A percentile compares a stretch with the other conserved stretches of the same genome.
Evolutionary conservation across 1,284 basidiomycete genomes (phyloP).

Genomic region (Butyriboletus appendiculatus): DNA sequence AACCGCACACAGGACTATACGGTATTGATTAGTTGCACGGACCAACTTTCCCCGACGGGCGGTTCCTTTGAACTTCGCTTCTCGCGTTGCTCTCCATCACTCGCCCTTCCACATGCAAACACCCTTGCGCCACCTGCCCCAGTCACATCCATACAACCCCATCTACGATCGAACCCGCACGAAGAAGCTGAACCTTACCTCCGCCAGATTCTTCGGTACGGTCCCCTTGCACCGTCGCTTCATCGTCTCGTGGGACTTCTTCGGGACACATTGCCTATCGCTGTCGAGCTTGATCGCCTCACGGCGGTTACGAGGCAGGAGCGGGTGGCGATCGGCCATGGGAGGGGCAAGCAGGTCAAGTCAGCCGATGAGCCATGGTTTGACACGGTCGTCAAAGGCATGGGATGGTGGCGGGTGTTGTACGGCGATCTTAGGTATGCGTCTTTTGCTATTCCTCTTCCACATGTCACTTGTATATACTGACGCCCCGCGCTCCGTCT

Average conservation of each 20-base stretch:
- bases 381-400: slow-evolving; percentile 72
- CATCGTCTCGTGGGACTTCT: slow-evolving; percentile 65
- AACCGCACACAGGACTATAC: slow-evolving; percentile 56
- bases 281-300: slow-evolving; percentile 67
- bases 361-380: slow-evolving; percentile 39
- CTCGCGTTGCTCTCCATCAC: slow-evolving; percentile 46
- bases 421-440: slow-evolving; percentile 61
- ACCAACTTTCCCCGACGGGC: slow-evolving; percentile 63
- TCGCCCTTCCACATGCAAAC: slow-evolving; percentile 30
- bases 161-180: slow-evolving; percentile 59
- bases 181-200: slow-evolving; percentile 73
- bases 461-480: background rate
- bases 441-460: background rate
- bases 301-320: slow-evolving; percentile 28
- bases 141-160: slow-evolving; percentile 10
- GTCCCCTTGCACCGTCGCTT: slow-evolving; percentile 60
- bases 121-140: slow-evolving; percentile 28
- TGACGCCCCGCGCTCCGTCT: background rate
- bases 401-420: slow-evolving; percentile 78
- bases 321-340: slow-evolving; percentile 21
- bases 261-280: slow-evolving; percentile 73
- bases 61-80: slow-evolving; percentile 75
- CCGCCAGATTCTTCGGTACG: slow-evolving; percentile 61
- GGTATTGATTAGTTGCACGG: slow-evolving; percentile 72
- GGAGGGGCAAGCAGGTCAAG: slow-evolving; percentile 16